These are phyloP conservation scores for Russula compacta DNA, from an alignment of 768 basidiomycete genomes.

Conservation along the genomic window DNA sequence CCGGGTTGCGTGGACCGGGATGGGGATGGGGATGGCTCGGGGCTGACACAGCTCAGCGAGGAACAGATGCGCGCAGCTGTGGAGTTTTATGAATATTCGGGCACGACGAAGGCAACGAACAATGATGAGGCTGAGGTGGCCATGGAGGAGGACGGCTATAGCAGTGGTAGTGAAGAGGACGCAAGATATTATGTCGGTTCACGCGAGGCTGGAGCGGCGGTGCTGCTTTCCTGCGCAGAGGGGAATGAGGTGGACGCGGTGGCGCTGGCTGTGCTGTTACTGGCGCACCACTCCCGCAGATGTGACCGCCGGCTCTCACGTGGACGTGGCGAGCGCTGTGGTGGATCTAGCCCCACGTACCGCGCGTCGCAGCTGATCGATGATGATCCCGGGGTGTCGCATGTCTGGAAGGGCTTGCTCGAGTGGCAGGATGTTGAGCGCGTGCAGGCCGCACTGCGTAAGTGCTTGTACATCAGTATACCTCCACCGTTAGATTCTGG, in stretches of 20 bases:
- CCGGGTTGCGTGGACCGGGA: too few species aligned
- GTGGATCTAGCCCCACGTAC: not conserved
- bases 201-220: not conserved
- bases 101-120: not conserved
- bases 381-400: not conserved
- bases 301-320: not conserved
- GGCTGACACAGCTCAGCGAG: not conserved
- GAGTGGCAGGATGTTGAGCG: constrained; percentile 9
- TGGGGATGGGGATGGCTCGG: too few species aligned
- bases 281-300: not conserved
- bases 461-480: not conserved
- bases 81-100: not conserved
- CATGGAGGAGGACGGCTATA: not conserved
- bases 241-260: constrained; percentile 5
- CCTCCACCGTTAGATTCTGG: not conserved
- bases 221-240: not conserved
- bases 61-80: not conserved
- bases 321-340: not conserved
- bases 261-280: constrained; percentile 1
- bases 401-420: constrained; percentile 7
- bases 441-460: not conserved
- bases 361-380: not conserved
- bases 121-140: not conserved
- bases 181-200: not conserved
- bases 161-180: not conserved